These are phyloP conservation scores for Anaeromyces robustus DNA, from an alignment of 192 early-diverging fungal genomes.

Conservation along the genomic window DNA sequence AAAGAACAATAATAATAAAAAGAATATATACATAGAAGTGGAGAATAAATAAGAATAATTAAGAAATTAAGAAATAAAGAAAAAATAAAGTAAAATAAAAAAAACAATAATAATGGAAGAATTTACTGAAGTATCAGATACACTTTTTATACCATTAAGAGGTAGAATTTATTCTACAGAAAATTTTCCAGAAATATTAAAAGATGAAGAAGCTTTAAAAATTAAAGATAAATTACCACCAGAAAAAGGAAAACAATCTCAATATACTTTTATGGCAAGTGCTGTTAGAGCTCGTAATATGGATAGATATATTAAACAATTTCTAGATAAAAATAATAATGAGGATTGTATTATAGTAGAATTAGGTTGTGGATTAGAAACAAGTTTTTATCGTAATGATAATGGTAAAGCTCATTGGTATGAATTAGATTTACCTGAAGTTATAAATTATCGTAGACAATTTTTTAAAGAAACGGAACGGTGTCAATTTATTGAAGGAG, in stretches of 20 bases:
- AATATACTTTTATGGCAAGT: not conserved
- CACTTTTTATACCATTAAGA: not conserved
- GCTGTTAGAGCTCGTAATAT: not conserved
- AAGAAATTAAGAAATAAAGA: too few species aligned
- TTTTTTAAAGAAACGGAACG: too few species aligned
- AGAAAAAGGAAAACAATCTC: not conserved
- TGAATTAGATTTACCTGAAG: not conserved
- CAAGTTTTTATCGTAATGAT: not conserved
- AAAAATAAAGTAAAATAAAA: not conserved
- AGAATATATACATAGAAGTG: too few species aligned
- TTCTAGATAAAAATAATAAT: not conserved
- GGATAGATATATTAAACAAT: not conserved
- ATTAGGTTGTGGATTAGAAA: not conserved
- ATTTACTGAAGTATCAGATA: not conserved
- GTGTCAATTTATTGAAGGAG: not conserved
- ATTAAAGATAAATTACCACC: not conserved
- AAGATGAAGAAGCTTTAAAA: not conserved
- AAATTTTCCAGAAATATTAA: not conserved
- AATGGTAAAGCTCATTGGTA: not conserved
- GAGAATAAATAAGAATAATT: too few species aligned
- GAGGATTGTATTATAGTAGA: not conserved
- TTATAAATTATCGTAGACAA: not conserved
- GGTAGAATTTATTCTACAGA: not conserved
- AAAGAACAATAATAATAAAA: too few species aligned
- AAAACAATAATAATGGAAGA: not conserved